Base-by-base conservation (phyloP, 495 filamentous ascomycete species). In the Penicillium daleae region DNA sequence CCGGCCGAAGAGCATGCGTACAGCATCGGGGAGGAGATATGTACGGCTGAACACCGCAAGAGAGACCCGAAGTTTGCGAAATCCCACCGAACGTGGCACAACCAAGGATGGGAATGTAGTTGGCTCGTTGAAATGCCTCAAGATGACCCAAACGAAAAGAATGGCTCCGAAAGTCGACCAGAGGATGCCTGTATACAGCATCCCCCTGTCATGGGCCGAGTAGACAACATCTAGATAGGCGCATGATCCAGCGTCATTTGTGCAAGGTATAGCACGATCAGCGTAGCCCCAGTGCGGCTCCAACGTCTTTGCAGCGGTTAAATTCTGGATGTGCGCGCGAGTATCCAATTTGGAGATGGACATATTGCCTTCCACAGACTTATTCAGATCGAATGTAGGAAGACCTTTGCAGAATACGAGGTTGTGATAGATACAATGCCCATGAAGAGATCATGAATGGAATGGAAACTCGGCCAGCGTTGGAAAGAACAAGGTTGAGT, bases 191-290 rank as follows among this genome's bases (percentile, higher is more conserved):
- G 78, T 81, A 65, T 89, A 89, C 12, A 86, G 65, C 81, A 89
- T 87, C 6, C 79, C 80, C 21, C 76, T 56, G 62, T 87, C 85
- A 63, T 90, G 87, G 37, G 80, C 78, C 26, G 70, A 72, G 70
- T 89, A 90, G 46, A 87, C 85, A 15, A 74, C 76, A 68, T 88
- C 86, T 4, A 89, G 78, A 68, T 89, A 89, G 26, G 75, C 86
- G 70, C 87, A 90, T 4, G 83, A 85, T 5, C 86, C 87, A 0
- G 74, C 61, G 71, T 88, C 86, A 60, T 77, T 86, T 27, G 76
- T 80, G 68, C 86, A 89, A 17, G 87, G 87, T 0, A 87, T 42
- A 5, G 82, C 77, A 44, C 85, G 81, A 33, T 73, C 69, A 22
- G 78, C 76, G 71, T 89, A 90, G 9, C 87, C 87, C 86, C 86